phyloP scores from a whole-genome alignment of 73 alveolate genomes.

The Tetrahymena malaccensis region DNA sequence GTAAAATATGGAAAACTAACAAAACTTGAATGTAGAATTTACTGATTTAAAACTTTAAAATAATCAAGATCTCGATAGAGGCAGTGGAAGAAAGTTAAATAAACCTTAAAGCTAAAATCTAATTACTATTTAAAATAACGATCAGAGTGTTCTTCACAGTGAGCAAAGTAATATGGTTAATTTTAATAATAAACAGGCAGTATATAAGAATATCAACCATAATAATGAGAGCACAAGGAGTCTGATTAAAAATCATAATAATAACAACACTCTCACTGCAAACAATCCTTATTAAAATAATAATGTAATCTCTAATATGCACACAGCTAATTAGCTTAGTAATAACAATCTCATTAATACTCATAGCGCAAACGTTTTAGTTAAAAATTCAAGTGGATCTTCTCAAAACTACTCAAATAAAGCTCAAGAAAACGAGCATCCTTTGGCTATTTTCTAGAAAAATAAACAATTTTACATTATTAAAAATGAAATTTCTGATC shows the following conservation, averaged over 20 bases:
- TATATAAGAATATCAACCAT: too few species aligned
- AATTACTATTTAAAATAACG: background rate
- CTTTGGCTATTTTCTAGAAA: background rate
- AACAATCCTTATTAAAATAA: background rate
- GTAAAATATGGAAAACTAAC: background rate
- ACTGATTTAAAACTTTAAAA: background rate
- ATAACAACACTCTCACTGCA: background rate
- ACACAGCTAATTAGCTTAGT: background rate
- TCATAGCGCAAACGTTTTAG: background rate
- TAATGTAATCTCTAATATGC: background rate
- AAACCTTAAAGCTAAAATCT: background rate
- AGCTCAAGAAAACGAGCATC: background rate
- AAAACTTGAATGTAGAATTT: background rate
- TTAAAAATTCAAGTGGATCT: background rate
- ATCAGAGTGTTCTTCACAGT: background rate
- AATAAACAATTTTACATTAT: background rate
- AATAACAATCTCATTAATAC: background rate
- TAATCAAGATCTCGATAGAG: background rate
- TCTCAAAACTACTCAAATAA: background rate
- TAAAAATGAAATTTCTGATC: background rate
- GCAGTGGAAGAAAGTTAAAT: background rate
- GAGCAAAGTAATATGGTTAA: background rate
- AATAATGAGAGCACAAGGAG: background rate
- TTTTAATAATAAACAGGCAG: background rate
- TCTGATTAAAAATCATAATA: background rate